These are phyloP conservation scores for Daucus carota DNA, from an alignment of 129 eudicot species.

Conservation along the genomic window DNA sequence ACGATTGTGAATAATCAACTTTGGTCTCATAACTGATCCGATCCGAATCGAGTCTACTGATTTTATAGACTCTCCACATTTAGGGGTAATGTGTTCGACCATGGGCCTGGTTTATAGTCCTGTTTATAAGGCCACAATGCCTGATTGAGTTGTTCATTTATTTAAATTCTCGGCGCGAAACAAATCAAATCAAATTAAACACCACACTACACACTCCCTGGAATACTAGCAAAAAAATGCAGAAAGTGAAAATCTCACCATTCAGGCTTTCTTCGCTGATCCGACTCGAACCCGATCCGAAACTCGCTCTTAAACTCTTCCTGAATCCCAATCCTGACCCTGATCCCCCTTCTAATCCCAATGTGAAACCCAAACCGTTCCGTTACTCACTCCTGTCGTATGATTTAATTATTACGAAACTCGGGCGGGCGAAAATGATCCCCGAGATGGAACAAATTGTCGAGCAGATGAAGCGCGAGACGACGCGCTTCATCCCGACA, in stretches of 20 bases:
- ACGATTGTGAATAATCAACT: too few relatives aligned
- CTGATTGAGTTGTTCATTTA: neutral
- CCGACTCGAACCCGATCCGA: constrained; percentile 40
- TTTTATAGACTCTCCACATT: too few relatives aligned
- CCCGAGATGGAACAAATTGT: constrained; percentile 34
- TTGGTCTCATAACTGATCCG: too few relatives aligned
- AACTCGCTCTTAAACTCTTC: constrained; percentile 39
- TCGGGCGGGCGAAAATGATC: constrained; percentile 50
- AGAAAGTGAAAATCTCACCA: constrained; percentile 24
- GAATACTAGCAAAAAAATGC: constrained; percentile 15
- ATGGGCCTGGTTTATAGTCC: too few relatives aligned
- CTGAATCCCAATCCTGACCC: constrained; percentile 30
- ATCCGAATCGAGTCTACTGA: too few relatives aligned
- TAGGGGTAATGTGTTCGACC: too few relatives aligned
- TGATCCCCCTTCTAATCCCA: constrained; percentile 1
- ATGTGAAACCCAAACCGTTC: constrained; percentile 27
- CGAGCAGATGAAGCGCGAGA: constrained; percentile 27
- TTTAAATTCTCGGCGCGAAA: neutral
- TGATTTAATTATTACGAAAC: constrained; percentile 52
- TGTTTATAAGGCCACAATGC: too few relatives aligned
- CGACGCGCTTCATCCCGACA: constrained; percentile 28
- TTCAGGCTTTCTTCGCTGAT: constrained; percentile 45
- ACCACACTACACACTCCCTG: neutral
- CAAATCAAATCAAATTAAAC: neutral
- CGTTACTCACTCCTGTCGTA: constrained; percentile 38